phyloP scores from a whole-genome alignment of 2,329 filamentous ascomycete species.

The Sporothrix luriei region DNA sequence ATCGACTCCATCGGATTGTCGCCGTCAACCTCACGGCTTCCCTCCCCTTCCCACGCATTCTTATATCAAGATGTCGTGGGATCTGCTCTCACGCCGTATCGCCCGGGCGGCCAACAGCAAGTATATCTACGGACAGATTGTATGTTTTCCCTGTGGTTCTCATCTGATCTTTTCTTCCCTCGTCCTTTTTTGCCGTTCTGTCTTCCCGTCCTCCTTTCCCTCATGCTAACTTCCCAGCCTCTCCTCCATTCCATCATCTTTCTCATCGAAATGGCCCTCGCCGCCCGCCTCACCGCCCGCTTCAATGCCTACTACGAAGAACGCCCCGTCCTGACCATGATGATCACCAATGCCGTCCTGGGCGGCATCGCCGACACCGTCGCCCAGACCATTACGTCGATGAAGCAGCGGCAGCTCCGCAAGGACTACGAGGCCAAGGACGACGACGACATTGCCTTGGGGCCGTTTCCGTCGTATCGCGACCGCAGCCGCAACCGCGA shows the following conservation, averaged over 20 bases:
- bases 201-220: not conserved
- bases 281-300: conserved; percentile 77
- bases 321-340: conserved; percentile 93
- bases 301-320: conserved; percentile 95
- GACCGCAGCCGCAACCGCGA: too few relatives aligned
- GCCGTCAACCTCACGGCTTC: not conserved
- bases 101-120: conserved; percentile 68
- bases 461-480: not conserved
- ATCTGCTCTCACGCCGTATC: conserved; percentile 62
- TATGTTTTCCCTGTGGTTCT: conserved; percentile 50
- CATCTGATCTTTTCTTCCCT: not conserved
- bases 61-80: conserved; percentile 55
- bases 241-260: conserved; percentile 83
- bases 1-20: not conserved
- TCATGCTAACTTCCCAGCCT: conserved; percentile 60
- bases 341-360: conserved; percentile 96
- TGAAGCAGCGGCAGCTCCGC: conserved; percentile 67
- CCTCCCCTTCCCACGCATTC: not conserved
- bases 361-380: conserved; percentile 96
- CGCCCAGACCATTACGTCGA: conserved; percentile 85
- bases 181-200: not conserved
- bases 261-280: conserved; percentile 83
- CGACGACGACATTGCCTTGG: conserved; percentile 14
- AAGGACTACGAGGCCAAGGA: conserved; percentile 58
- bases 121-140: conserved; percentile 73